Percentiles rank a stretch among this genome's conserved stretches.
Evolutionary conservation across 371 early-diverging fungal species (phyloP).

Genomic region (Apophysomyces trapeziformis): DNA sequence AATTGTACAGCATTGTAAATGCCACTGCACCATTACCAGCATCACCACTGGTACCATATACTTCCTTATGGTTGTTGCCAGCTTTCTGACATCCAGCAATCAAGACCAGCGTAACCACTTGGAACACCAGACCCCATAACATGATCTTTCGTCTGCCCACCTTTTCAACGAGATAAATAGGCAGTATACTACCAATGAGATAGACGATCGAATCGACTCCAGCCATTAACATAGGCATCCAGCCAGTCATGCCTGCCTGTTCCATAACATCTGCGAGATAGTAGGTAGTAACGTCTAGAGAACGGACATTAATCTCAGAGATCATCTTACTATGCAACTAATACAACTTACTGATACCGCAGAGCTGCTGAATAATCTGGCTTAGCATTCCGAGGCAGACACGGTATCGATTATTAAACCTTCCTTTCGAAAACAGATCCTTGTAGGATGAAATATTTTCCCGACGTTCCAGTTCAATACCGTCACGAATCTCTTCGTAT

Average conservation of each 20-base stretch:
- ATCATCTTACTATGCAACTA: constrained; percentile 8
- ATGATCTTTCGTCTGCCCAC: constrained; percentile 32
- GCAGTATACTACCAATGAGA: constrained; percentile 40
- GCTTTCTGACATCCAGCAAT: constrained; percentile 35
- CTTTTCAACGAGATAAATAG: constrained; percentile 31
- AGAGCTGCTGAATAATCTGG: constrained; percentile 51
- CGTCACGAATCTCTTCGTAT: constrained; percentile 44
- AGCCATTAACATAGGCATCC: constrained; percentile 41
- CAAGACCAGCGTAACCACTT: constrained; percentile 20
- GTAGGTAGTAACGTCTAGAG: constrained; percentile 23
- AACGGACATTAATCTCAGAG: neutral
- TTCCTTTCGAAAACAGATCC: constrained; percentile 45
- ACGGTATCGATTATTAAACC: constrained; percentile 47
- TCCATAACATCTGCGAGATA: constrained; percentile 38
- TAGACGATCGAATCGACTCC: constrained; percentile 45
- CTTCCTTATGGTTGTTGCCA: constrained; percentile 18
- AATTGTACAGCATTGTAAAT: constrained; percentile 48
- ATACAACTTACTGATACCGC: constrained; percentile 44
- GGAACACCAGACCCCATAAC: constrained; percentile 29
- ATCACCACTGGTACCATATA: constrained; percentile 4
- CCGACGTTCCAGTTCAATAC: constrained; percentile 45
- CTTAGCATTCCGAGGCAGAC: constrained; percentile 46
- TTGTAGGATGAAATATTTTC: constrained; percentile 41
- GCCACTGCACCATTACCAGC: constrained; percentile 34
- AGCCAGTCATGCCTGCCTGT: constrained; percentile 38